Evolutionary conservation across 257 asterid species (phyloP), one percentile per base, ranked within the genome.

Genomic region (Perilla frutescens): DNA sequence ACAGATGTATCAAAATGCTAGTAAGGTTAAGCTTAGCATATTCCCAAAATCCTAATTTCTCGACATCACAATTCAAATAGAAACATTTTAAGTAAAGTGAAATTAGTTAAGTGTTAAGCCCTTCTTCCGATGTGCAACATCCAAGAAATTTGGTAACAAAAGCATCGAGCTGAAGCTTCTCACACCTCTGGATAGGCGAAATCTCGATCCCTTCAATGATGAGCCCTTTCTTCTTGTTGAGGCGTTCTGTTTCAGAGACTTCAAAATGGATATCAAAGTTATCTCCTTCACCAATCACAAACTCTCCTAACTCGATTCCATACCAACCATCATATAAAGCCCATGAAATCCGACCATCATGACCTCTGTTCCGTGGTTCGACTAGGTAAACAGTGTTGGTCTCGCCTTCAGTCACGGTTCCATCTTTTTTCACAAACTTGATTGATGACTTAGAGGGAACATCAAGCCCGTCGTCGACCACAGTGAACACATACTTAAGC

Each of bases 161-260:
- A 34, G 37, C 37, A 34, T 1, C 37, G 1, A 34, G 2, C 37
- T 34, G 37, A 34, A 34, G 37, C 37, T 34, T 34, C 37, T 34
- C 37, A 1, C 37, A 34, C 3, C 3, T 34, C 37, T 34, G 37
- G 37, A 3, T 34, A 34, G 37, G 37, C 86, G 62, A 34, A 34
- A 85, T 20, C 72, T 80, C 82, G 48, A 85, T 82, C 71, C 80
- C 84, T 60, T 76, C 79, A 0, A 82, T 7, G 15, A 79, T 53
- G 9, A 81, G 70, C 1, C 85, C 81, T 0, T 5, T 15, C 26
- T 77, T 81, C 72, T 65, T 26, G 37, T 26, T 14, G 15, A 9
- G 34, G 5, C 10, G 0, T 20, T 41, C 12, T 4, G 62, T 74
- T 68, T 79, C 84, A 41, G 0, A 6, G 49, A 82, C 11, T 4